A percentile compares a stretch with the other conserved stretches of the same genome.
These are phyloP conservation scores for Diplodia mutila DNA, from an alignment of 2,329 filamentous ascomycete genomes.

Conservation along the genomic window DNA sequence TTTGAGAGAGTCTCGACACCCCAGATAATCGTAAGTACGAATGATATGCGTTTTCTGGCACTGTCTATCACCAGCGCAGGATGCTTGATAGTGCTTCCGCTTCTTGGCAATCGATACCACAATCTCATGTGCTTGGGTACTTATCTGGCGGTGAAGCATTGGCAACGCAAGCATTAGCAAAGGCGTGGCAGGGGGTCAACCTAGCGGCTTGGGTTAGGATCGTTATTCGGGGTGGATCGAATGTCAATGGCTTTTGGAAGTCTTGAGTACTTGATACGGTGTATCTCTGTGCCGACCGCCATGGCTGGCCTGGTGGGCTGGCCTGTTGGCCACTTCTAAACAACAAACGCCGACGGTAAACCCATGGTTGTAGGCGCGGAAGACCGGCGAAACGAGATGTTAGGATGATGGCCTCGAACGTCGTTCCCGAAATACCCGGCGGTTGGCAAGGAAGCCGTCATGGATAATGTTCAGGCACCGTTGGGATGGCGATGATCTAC, in stretches of 20 bases:
- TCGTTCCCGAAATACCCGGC: background rate
- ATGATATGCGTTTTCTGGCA: background rate
- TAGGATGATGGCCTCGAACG: background rate
- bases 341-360: background rate
- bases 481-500: slow-evolving; percentile 2
- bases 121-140: background rate
- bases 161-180: background rate
- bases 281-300: background rate
- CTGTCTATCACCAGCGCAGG: background rate
- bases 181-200: background rate
- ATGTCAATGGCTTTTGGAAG: background rate
- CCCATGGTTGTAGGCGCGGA: background rate
- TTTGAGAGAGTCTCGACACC: background rate
- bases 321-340: background rate
- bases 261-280: background rate
- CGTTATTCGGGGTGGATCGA: background rate
- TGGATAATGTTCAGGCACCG: background rate
- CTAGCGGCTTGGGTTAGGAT: background rate
- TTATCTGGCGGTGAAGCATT: background rate
- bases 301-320: background rate
- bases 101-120: background rate
- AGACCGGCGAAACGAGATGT: no score
- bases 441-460: background rate
- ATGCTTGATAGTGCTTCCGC: background rate
- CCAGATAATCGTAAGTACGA: background rate